A percentile compares a stretch with the other conserved stretches of the same genome.
Evolutionary conservation across 768 basidiomycete species (phyloP).

Genomic region (Tulasnella sp.): DNA sequence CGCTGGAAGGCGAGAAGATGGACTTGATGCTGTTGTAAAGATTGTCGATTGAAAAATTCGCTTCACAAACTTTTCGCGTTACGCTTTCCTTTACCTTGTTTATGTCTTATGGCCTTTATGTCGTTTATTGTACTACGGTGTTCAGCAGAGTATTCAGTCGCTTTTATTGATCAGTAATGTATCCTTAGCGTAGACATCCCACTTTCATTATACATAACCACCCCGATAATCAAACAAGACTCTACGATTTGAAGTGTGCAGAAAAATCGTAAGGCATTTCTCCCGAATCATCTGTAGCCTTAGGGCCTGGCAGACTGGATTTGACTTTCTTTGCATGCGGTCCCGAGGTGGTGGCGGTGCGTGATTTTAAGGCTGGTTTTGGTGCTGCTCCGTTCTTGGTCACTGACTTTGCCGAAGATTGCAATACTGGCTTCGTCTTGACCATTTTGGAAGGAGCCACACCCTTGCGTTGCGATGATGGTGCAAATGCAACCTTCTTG

Average conservation of each 20-base stretch:
- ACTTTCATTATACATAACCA: background rate
- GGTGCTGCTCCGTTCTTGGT: conserved; percentile 12
- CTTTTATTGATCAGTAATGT: too few species aligned
- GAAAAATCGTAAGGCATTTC: conserved; percentile 11
- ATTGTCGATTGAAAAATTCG: too few species aligned
- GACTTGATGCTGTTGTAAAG: background rate
- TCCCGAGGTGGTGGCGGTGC: background rate
- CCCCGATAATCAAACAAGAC: background rate
- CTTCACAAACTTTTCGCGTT: too few species aligned
- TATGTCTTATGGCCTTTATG: background rate
- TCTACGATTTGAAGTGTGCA: conserved; percentile 5
- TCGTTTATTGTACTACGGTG: background rate
- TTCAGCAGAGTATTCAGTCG: too few species aligned
- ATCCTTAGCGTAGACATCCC: background rate
- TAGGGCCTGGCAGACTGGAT: background rate
- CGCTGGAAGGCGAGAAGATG: background rate
- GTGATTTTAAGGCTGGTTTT: background rate
- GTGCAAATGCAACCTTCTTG: conserved; percentile 45
- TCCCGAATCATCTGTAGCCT: background rate
- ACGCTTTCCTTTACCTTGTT: background rate
- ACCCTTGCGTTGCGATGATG: conserved; percentile 21
- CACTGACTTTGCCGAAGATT: conserved; percentile 8
- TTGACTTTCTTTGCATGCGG: background rate
- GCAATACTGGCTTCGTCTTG: conserved; percentile 5
- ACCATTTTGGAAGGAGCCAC: conserved; percentile 7